Conservation (phyloP, 2,329 filamentous ascomycete species). For the Biscogniauxia mediterranea region DNA sequence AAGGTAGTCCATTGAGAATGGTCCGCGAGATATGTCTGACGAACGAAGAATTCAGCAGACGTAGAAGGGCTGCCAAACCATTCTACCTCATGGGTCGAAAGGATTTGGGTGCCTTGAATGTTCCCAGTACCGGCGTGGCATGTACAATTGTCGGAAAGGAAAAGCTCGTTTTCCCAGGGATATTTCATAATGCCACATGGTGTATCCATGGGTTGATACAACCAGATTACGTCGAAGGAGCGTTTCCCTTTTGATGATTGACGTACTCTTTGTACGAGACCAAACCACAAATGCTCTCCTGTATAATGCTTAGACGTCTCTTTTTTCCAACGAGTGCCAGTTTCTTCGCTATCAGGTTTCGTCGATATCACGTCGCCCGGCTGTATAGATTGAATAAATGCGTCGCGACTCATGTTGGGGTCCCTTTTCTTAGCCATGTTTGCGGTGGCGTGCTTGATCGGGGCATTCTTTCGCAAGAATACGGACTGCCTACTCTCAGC, state of each 20-base stretch:
- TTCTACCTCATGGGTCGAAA: constrained; percentile 56
- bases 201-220: constrained; percentile 71
- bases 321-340: constrained; percentile 55
- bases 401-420: constrained; percentile 9
- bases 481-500: constrained; percentile 30
- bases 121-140: constrained; percentile 46
- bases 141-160: constrained; percentile 74
- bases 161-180: constrained; percentile 69
- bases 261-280: constrained; percentile 61
- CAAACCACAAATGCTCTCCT: constrained; percentile 63
- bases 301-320: constrained; percentile 41
- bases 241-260: constrained; percentile 33
- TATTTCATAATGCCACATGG: constrained; percentile 67
- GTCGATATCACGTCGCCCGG: constrained; percentile 52
- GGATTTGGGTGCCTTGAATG: constrained; percentile 54
- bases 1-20: constrained; percentile 63
- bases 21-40: constrained; percentile 64
- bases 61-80: constrained; percentile 52
- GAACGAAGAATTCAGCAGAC: constrained; percentile 60
- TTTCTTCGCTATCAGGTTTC: constrained; percentile 42
- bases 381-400: constrained; percentile 36
- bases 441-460: constrained; percentile 4
- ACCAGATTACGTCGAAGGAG: constrained; percentile 67
- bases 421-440: constrained; percentile 1
- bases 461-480: constrained; percentile 23